Evolutionary conservation across 495 filamentous ascomycete species (phyloP), one percentile per base, ranked within the genome.

Genomic region (Gamarada debralockiae): DNA sequence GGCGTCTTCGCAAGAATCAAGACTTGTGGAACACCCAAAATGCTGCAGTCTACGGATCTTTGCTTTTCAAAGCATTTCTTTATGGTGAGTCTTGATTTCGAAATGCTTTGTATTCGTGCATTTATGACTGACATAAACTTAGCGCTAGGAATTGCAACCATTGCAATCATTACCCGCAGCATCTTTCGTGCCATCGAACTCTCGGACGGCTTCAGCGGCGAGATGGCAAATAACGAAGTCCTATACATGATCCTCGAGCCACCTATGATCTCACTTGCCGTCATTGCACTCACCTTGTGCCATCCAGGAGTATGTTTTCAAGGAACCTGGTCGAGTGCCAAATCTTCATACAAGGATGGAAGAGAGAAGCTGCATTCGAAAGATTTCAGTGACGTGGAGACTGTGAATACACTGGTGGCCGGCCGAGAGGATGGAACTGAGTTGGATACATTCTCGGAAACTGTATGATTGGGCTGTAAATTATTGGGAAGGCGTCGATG

Each of bases 161-260:
- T 73, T n/a, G 45, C 55, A 31, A 70, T 73, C 60, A 60, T 70
- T 51, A 56, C 63, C 31, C 63, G 68, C n/a, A 64, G 47, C 39
- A 51, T 55, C 15, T 73, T 65, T 51, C 65, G 71, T 8, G 56
- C 59, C 38, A 65, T 61, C 7, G 70, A 72, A 55, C 55, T 75
- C 3, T 53, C 55, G 3, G 57, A 53, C 13, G 72, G 72, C 1
- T 73, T 70, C 47, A 23, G 58, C 13, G 60, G 70, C 2, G 8
- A 15, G 1, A 46, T 63, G 2, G 63, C 61, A 43, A 83, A 78
- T 41, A 76, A 71, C 43, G 66, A 86, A 34, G 68, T 74, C 12
- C 58, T 79, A 5, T 85, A 87, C 62, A 81, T 90, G 70, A 70
- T 86, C 25, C 74, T 90, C 17, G 86, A 90, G 68, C 80, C 83